Evolutionary conservation across 1,139 yeast species (phyloP).

Genomic region (Lodderomyces elongisporus): DNA sequence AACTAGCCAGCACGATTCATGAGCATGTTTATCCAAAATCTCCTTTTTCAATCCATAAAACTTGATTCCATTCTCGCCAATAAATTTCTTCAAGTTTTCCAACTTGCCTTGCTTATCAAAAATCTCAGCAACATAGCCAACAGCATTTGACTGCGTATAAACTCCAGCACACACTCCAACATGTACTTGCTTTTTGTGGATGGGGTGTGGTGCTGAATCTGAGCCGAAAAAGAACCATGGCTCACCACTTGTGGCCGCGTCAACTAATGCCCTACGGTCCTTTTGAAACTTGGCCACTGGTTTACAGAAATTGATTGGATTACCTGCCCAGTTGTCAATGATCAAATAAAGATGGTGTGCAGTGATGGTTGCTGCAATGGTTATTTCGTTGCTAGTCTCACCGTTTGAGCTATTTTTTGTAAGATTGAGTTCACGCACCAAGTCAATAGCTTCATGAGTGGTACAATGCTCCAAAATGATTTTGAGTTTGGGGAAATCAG

Average conservation of each 20-base stretch:
- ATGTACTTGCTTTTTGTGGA: conserved; percentile 69
- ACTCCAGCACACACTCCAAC: conserved; percentile 96
- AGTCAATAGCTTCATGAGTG: conserved; percentile 78
- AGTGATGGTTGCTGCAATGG: conserved; percentile 88
- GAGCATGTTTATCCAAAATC: conserved; percentile 34
- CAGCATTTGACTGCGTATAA: conserved; percentile 79
- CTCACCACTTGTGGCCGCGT: conserved; percentile 88
- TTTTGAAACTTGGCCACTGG: conserved; percentile 94
- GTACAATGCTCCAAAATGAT: conserved; percentile 95
- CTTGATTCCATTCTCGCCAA: conserved; percentile 61
- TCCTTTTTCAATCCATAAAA: conserved; percentile 57
- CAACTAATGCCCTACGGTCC: conserved; percentile 73
- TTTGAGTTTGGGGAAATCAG: conserved; percentile 78
- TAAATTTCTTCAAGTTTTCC: conserved; percentile 67
- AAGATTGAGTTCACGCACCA: conserved; percentile 65
- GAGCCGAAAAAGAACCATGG: conserved; percentile 95
- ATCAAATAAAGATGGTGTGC: conserved; percentile 91
- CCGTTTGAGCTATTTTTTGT: conserved; percentile 22
- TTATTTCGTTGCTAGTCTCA: conserved; percentile 35
- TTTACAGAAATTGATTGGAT: conserved; percentile 90
- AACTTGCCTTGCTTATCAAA: conserved; percentile 66
- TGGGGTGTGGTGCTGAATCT: conserved; percentile 96
- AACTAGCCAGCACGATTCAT: conserved; percentile 38
- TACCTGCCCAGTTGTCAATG: conserved; percentile 95
- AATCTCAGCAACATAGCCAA: conserved; percentile 80